Evolutionary conservation across 257 asterid genomes (phyloP).

Genomic region (Leptodermis oblonga): DNA sequence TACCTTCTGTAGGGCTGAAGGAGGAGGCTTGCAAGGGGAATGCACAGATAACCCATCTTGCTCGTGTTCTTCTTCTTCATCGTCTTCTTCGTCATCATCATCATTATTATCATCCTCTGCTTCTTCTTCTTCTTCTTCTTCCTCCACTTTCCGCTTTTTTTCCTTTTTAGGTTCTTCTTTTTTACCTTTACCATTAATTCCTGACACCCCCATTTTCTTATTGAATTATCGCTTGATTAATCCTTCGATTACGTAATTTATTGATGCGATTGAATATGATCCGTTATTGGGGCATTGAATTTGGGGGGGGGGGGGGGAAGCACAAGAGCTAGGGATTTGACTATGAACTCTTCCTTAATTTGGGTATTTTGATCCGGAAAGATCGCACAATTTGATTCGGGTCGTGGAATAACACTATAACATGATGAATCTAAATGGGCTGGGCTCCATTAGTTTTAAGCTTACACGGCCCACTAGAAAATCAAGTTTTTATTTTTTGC

Average conservation of each 20-base stretch:
- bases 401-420: not conserved
- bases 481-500: no score
- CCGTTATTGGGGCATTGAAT: not conserved
- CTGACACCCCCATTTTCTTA: slow-evolving; percentile 16
- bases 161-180: slow-evolving; percentile 21
- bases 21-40: slow-evolving; percentile 80
- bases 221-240: not conserved
- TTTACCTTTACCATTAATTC: slow-evolving; percentile 28
- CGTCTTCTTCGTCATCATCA: slow-evolving; percentile 29
- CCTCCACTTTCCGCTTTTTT: not conserved
- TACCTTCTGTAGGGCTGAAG: slow-evolving; percentile 59
- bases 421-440: not conserved
- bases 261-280: not conserved
- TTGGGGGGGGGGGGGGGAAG: not conserved
- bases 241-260: not conserved
- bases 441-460: not conserved
- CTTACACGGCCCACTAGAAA: not conserved
- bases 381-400: not conserved
- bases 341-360: not conserved
- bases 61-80: slow-evolving; percentile 44
- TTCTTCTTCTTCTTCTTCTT: slow-evolving; percentile 11
- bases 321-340: not conserved
- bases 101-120: slow-evolving; percentile 1
- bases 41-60: slow-evolving; percentile 89
- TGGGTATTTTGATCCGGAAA: slow-evolving; percentile 6